These are phyloP conservation scores for Akanthomyces uredinophilus DNA, from an alignment of 2,329 filamentous ascomycete genomes.

Conservation along the genomic window DNA sequence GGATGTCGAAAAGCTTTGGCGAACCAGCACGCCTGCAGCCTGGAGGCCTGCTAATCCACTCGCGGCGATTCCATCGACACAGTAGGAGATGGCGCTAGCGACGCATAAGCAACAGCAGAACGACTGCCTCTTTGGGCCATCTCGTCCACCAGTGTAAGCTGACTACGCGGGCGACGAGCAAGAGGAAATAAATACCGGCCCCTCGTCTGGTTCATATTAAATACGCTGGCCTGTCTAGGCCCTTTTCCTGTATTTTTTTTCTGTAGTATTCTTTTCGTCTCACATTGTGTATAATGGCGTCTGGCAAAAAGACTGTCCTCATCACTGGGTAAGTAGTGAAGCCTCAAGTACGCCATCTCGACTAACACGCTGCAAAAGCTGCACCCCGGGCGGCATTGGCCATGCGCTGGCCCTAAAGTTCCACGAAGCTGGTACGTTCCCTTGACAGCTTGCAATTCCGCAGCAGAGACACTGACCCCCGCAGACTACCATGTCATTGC, in stretches of 20 bases:
- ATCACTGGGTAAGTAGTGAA: background rate
- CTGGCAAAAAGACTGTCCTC: slow-evolving; percentile 5
- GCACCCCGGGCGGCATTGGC: slow-evolving; percentile 40
- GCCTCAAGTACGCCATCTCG: too few relatives aligned
- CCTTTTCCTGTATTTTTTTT: background rate
- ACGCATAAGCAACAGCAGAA: background rate
- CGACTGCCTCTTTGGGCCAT: background rate
- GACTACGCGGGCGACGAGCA: background rate
- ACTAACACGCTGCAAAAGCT: slow-evolving; percentile 5
- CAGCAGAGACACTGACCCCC: background rate
- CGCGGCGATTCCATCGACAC: background rate
- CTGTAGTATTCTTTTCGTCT: too few relatives aligned
- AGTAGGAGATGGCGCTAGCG: background rate
- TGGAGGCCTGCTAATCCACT: background rate
- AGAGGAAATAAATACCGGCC: slow-evolving; percentile 1
- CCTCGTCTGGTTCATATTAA: background rate
- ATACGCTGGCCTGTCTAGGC: background rate
- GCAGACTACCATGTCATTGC: slow-evolving; percentile 51
- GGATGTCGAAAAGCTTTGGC: too few relatives aligned
- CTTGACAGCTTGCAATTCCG: background rate
- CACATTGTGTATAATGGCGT: background rate
- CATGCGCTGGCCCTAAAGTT: slow-evolving; percentile 43
- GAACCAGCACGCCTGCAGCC: too few relatives aligned
- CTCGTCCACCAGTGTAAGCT: background rate
- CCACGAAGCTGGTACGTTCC: slow-evolving; percentile 22